These are phyloP conservation scores for Colletotrichum endophyticum DNA, from an alignment of 2,329 filamentous ascomycete genomes.

Conservation along the genomic window DNA sequence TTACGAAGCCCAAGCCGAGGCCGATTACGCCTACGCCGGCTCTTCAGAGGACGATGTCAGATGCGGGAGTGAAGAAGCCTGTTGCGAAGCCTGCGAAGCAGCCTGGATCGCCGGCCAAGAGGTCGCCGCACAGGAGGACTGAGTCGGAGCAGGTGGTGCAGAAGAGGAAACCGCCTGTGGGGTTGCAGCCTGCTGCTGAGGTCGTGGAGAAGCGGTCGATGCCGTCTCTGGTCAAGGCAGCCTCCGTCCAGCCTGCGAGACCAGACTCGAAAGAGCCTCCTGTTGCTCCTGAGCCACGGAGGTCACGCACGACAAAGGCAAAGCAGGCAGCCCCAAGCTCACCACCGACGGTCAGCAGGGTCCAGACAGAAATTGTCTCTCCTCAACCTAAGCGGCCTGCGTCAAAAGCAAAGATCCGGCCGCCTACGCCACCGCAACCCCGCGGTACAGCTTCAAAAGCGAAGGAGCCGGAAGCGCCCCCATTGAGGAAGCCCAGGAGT, in stretches of 20 bases:
- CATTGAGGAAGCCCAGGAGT: not conserved
- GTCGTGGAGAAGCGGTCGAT: not conserved
- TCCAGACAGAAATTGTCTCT: slow-evolving; percentile 29
- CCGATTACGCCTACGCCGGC: not conserved
- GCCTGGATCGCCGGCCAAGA: not conserved
- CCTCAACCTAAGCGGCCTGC: slow-evolving; percentile 35
- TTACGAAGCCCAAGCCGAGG: not conserved
- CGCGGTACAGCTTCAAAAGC: slow-evolving; percentile 22
- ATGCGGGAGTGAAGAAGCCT: not conserved
- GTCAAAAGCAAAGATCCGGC: slow-evolving; percentile 24
- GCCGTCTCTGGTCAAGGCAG: not conserved
- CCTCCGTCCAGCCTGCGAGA: not conserved
- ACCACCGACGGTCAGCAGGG: slow-evolving; percentile 18
- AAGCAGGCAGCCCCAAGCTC: slow-evolving; percentile 18
- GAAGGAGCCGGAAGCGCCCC: not conserved
- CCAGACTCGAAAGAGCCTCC: not conserved
- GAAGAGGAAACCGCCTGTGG: not conserved
- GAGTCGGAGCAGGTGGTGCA: not conserved
- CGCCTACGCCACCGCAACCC: slow-evolving; percentile 42
- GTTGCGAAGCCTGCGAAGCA: not conserved
- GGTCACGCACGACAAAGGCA: not conserved
- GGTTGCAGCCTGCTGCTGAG: not conserved
- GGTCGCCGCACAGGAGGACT: not conserved
- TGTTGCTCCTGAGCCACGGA: slow-evolving; percentile 1
- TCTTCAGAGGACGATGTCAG: not conserved